Percentiles rank a stretch among this genome's conserved stretches.
phyloP scores from a whole-genome alignment of 2,329 filamentous ascomycete species.

The Aspergillus sp. region DNA sequence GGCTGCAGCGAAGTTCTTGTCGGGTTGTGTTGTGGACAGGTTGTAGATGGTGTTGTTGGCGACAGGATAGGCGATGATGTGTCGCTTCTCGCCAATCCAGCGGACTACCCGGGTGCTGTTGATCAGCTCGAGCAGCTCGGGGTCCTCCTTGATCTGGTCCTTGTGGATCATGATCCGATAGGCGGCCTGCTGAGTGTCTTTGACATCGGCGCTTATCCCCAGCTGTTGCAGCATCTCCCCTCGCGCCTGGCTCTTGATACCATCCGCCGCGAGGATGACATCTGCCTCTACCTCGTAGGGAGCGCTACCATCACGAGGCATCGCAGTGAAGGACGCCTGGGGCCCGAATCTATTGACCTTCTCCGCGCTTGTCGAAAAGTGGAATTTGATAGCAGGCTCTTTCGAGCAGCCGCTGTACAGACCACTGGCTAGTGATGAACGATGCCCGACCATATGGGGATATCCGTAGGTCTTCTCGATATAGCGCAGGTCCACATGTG shows the following conservation, averaged over 20 bases:
- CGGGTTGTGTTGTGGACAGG: conserved; percentile 52
- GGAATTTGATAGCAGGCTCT: conserved; percentile 55
- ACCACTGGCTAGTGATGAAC: conserved; percentile 58
- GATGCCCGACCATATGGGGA: conserved; percentile 70
- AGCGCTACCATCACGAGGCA: conserved; percentile 45
- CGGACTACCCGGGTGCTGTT: conserved; percentile 48
- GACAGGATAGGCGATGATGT: conserved; percentile 58
- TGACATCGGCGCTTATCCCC: conserved; percentile 29
- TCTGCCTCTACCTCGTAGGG: conserved; percentile 43
- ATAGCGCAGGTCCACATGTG: conserved; percentile 58
- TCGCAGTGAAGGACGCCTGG: conserved; percentile 49
- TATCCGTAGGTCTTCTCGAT: conserved; percentile 60
- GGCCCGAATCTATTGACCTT: conserved; percentile 51
- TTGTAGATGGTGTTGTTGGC: conserved; percentile 57
- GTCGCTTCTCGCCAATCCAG: conserved; percentile 55
- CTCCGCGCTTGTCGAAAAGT: conserved; percentile 51
- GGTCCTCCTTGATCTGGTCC: conserved; percentile 36
- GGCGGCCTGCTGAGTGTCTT: conserved; percentile 42
- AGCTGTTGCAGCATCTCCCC: conserved; percentile 31
- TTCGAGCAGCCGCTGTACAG: conserved; percentile 59
- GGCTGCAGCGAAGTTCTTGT: conserved; percentile 49
- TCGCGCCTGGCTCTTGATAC: conserved; percentile 42
- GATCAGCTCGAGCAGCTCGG: conserved; percentile 47
- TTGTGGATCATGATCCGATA: conserved; percentile 45
- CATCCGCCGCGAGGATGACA: conserved; percentile 44